These are phyloP conservation scores for Sphaerulina vaccinii DNA, from an alignment of 2,329 filamentous ascomycete species.

Conservation along the genomic window DNA sequence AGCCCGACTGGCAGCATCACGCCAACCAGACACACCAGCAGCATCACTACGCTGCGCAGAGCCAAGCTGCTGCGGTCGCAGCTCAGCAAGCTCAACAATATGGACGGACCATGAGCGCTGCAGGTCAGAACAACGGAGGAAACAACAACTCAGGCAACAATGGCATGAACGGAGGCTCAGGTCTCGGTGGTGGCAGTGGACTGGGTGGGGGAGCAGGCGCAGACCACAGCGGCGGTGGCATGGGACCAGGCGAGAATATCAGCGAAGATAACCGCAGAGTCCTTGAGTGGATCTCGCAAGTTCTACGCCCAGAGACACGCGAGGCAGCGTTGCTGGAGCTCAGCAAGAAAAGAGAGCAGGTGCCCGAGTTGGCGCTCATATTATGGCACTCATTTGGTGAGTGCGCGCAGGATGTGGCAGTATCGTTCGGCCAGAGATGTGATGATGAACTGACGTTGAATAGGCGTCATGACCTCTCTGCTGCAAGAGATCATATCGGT, in stretches of 20 bases:
- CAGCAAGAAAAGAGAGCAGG: slow-evolving; percentile 98
- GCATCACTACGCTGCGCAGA: slow-evolving; percentile 36
- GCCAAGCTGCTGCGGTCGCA: slow-evolving; percentile 42
- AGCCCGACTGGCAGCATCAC: slow-evolving; percentile 67
- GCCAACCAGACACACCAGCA: slow-evolving; percentile 59
- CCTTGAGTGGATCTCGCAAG: slow-evolving; percentile 87
- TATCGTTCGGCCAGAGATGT: background rate
- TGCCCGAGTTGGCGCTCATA: slow-evolving; percentile 91
- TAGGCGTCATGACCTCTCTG: slow-evolving; percentile 96
- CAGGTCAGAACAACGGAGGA: slow-evolving; percentile 36
- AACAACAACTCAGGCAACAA: slow-evolving; percentile 17
- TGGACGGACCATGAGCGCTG: slow-evolving; percentile 38
- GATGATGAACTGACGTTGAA: background rate
- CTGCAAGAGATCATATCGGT: slow-evolving; percentile 99
- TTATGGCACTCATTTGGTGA: slow-evolving; percentile 98
- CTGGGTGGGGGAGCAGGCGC: slow-evolving; percentile 20
- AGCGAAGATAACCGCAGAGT: slow-evolving; percentile 86
- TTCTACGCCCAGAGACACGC: slow-evolving; percentile 81
- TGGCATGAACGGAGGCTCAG: slow-evolving; percentile 20
- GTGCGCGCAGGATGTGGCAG: slow-evolving; percentile 32
- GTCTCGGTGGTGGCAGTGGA: slow-evolving; percentile 18
- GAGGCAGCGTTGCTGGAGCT: slow-evolving; percentile 91
- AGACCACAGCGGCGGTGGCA: slow-evolving; percentile 30
- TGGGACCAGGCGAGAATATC: slow-evolving; percentile 36
- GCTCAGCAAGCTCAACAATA: slow-evolving; percentile 41